A percentile compares a stretch with the other conserved stretches of the same genome.
These are phyloP conservation scores for Cryptococcus sp. DNA, from an alignment of 1,284 basidiomycete species.

Conservation along the genomic window DNA sequence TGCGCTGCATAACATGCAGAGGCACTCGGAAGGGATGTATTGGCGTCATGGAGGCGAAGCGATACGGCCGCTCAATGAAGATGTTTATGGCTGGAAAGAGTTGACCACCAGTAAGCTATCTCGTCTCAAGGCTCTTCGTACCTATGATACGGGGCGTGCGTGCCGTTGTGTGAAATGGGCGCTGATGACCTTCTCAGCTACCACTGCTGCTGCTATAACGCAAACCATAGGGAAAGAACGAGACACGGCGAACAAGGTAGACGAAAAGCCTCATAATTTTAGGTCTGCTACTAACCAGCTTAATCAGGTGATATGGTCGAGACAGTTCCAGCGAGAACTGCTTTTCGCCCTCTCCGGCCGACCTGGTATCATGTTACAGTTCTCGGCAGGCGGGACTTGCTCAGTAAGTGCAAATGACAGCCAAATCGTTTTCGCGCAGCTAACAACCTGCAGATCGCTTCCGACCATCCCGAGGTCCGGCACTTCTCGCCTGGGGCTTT, in stretches of 20 bases:
- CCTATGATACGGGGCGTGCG: too few species aligned
- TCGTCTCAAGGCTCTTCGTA: not conserved
- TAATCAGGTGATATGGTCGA: slow-evolving; percentile 26
- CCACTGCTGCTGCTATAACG: slow-evolving; percentile 6
- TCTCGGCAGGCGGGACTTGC: slow-evolving; percentile 24
- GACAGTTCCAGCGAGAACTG: slow-evolving; percentile 43
- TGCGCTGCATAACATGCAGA: slow-evolving; percentile 21
- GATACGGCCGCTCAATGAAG: slow-evolving; percentile 8
- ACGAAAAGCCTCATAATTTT: too few species aligned
- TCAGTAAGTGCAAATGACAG: slow-evolving; percentile 19
- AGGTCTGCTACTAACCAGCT: not conserved
- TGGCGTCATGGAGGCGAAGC: slow-evolving; percentile 29
- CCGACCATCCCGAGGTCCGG: slow-evolving; percentile 27
- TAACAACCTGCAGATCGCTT: slow-evolving; percentile 15
- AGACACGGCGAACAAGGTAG: not conserved
- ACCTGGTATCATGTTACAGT: slow-evolving; percentile 33
- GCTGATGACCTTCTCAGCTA: not conserved
- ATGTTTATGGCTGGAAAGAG: slow-evolving; percentile 35
- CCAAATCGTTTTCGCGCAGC: not conserved
- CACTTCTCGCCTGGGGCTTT: slow-evolving; percentile 67
- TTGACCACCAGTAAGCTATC: slow-evolving; percentile 30
- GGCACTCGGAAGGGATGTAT: slow-evolving; percentile 22
- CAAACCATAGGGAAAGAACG: not conserved
- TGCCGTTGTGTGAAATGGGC: too few species aligned
- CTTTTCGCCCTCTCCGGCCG: slow-evolving; percentile 42